These are phyloP conservation scores for Rhizophora mangle DNA, from an alignment of 345 rosid species.

Conservation along the genomic window DNA sequence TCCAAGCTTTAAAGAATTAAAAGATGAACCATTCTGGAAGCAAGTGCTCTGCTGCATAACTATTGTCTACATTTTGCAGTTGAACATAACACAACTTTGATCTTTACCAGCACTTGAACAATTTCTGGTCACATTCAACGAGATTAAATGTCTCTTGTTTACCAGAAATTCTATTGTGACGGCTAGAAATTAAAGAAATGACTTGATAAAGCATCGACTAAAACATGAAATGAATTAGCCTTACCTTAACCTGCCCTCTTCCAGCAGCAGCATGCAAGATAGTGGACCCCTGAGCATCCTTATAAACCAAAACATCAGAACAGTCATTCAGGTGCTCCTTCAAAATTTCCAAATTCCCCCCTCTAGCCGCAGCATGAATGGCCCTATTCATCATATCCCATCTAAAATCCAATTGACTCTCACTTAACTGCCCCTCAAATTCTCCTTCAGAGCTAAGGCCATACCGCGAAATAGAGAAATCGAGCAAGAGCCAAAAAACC, in stretches of 20 bases:
- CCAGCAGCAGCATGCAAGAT: conserved; percentile 80
- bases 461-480: conserved; percentile 37
- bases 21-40: background rate
- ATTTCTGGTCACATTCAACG: background rate
- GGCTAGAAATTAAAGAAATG: background rate
- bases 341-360: conserved; percentile 75
- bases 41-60: background rate
- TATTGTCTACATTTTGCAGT: background rate
- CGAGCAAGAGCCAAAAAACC: conserved; percentile 56
- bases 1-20: background rate
- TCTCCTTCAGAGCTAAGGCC: conserved; percentile 36
- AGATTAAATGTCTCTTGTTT: background rate
- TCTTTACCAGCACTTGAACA: background rate
- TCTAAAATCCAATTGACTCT: conserved; percentile 41
- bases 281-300: conserved; percentile 65
- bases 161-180: background rate
- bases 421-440: conserved; percentile 31
- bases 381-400: conserved; percentile 79
- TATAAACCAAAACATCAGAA: conserved; percentile 40
- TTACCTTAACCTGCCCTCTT: conserved; percentile 80
- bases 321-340: conserved; percentile 40
- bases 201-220: background rate
- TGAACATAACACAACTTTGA: background rate
- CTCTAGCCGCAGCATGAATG: conserved; percentile 83
- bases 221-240: background rate